A percentile compares a stretch with the other conserved stretches of the same genome.
These are phyloP conservation scores for Pelargonium myrrhifolium DNA, from an alignment of 441 rosid genomes.

Conservation along the genomic window DNA sequence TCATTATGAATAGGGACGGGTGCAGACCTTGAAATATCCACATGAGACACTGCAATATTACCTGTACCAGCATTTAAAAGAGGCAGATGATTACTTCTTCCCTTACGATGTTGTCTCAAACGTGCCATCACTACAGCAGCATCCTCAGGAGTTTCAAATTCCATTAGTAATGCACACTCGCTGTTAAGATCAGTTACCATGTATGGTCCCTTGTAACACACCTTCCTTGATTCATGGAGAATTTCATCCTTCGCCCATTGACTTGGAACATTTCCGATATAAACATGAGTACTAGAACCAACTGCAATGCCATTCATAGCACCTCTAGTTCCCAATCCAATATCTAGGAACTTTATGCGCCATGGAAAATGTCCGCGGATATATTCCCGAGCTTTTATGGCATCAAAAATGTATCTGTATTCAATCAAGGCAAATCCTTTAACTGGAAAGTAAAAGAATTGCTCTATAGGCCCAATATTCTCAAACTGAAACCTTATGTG, in stretches of 20 bases:
- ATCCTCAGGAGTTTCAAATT: constrained; percentile 87
- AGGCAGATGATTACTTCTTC: constrained; percentile 39
- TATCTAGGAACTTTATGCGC: constrained; percentile 75
- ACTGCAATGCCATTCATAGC: constrained; percentile 64
- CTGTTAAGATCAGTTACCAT: constrained; percentile 63
- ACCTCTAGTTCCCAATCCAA: constrained; percentile 77
- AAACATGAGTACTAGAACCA: constrained; percentile 75
- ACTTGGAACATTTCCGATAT: constrained; percentile 63
- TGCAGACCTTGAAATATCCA: constrained; percentile 51
- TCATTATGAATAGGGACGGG: constrained; percentile 32
- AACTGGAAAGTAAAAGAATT: constrained; percentile 59
- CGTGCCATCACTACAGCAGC: constrained; percentile 77
- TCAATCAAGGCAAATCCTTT: constrained; percentile 82
- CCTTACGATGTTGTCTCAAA: constrained; percentile 68
- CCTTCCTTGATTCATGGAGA: constrained; percentile 80
- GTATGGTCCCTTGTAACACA: constrained; percentile 63
- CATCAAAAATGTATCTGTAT: constrained; percentile 79
- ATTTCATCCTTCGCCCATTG: constrained; percentile 89
- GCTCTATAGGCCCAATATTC: constrained; percentile 76
- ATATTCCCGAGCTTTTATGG: constrained; percentile 82
- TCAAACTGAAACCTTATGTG: constrained; percentile 77
- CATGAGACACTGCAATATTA: constrained; percentile 42
- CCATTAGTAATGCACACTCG: constrained; percentile 84
- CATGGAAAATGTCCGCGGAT: constrained; percentile 68
- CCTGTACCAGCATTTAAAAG: constrained; percentile 35